These are phyloP conservation scores for Rasamsonia emersonii DNA, from an alignment of 2,329 filamentous ascomycete species.

Conservation along the genomic window DNA sequence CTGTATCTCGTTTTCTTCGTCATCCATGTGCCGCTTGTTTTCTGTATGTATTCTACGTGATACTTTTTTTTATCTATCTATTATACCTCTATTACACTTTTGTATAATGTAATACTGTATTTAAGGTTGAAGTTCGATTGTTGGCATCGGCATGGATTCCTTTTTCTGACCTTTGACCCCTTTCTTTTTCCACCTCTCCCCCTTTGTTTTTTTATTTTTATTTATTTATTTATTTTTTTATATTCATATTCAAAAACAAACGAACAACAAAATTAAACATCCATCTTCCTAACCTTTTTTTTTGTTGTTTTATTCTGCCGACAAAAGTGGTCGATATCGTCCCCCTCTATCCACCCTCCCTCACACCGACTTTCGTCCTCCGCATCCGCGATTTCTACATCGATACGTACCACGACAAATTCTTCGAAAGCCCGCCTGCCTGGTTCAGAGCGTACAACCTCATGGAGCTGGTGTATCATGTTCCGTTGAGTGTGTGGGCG, in stretches of 20 bases:
- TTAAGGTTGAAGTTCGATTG: neutral
- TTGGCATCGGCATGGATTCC: neutral
- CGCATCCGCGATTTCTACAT: slow-evolving; percentile 50
- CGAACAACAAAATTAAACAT: slow-evolving; percentile 3
- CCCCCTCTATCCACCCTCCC: slow-evolving; percentile 46
- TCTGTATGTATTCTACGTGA: slow-evolving; percentile 38
- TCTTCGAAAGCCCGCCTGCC: slow-evolving; percentile 50
- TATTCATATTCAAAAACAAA: slow-evolving; percentile 1
- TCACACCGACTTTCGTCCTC: slow-evolving; percentile 43
- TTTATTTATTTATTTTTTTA: slow-evolving; percentile 1
- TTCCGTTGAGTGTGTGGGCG: slow-evolving; percentile 54
- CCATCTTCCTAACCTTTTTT: neutral
- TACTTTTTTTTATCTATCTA: neutral
- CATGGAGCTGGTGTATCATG: slow-evolving; percentile 54
- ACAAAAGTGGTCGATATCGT: slow-evolving; percentile 52
- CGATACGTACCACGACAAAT: slow-evolving; percentile 53
- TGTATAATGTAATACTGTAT: neutral
- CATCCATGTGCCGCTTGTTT: slow-evolving; percentile 53
- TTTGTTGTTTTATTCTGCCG: neutral
- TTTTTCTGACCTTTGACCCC: neutral
- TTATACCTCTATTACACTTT: neutral
- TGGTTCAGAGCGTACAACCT: slow-evolving; percentile 53
- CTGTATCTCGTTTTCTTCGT: slow-evolving; percentile 51
- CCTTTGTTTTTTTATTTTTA: neutral
- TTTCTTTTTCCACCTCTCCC: slow-evolving; percentile 6